phyloP scores from a whole-genome alignment of 331 rosid species.

The Erythrophleum ivorense region DNA sequence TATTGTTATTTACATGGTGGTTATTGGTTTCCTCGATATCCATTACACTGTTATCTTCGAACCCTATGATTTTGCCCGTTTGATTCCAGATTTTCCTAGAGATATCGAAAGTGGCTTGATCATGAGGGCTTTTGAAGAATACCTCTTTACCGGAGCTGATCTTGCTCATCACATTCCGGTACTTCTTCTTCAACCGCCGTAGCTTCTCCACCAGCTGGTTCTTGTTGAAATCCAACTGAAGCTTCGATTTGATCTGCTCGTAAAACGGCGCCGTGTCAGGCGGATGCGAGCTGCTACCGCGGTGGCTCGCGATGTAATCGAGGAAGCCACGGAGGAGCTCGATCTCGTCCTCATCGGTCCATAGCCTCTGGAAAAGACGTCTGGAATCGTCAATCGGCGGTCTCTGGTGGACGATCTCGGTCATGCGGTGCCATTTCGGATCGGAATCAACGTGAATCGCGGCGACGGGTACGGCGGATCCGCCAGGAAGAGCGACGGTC shows the following conservation, averaged over 20 bases:
- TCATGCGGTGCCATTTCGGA: slow-evolving; percentile 55
- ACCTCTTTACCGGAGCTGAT: slow-evolving; percentile 55
- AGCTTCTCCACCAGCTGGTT: slow-evolving; percentile 68
- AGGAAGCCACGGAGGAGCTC: slow-evolving; percentile 66
- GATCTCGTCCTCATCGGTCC: slow-evolving; percentile 78
- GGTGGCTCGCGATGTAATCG: slow-evolving; percentile 56
- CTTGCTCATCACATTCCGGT: slow-evolving; percentile 48
- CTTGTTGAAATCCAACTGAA: slow-evolving; percentile 63
- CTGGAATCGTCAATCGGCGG: slow-evolving; percentile 49
- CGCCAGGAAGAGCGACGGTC: too few relatives aligned
- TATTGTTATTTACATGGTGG: too few relatives aligned
- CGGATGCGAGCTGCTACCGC: slow-evolving; percentile 44
- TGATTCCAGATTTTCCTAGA: slow-evolving; percentile 68
- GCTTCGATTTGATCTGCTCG: slow-evolving; percentile 55
- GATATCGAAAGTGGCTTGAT: slow-evolving; percentile 63
- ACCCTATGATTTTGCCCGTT: slow-evolving; percentile 38
- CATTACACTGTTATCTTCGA: slow-evolving; percentile 40
- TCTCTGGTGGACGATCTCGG: slow-evolving; percentile 50
- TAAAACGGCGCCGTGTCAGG: slow-evolving; percentile 56
- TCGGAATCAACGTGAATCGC: too few relatives aligned
- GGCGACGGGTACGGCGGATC: too few relatives aligned
- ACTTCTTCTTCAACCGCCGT: slow-evolving; percentile 72
- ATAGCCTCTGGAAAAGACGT: slow-evolving; percentile 56
- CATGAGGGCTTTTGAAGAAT: slow-evolving; percentile 63
- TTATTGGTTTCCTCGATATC: slow-evolving; percentile 52